phyloP scores from a whole-genome alignment of 139 green algal species.

The Chlamydomonas schloesseri region DNA sequence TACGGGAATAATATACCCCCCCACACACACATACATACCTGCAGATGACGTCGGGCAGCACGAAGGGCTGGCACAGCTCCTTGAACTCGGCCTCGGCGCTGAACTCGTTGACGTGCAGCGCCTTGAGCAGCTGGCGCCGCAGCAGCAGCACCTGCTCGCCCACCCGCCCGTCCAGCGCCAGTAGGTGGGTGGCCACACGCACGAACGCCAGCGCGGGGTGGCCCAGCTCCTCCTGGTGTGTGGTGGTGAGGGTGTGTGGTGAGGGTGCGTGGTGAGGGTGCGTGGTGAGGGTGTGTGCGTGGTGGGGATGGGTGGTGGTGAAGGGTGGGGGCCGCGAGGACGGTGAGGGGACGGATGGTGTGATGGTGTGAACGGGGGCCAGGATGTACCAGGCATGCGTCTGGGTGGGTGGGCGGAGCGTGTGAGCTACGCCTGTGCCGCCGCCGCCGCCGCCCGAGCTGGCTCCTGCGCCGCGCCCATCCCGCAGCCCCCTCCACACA shows the following conservation, averaged over 20 bases:
- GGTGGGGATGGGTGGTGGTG: not conserved
- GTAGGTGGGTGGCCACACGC: conserved; percentile 75
- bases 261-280: no score
- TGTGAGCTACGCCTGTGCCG: no score
- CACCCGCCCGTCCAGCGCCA: conserved; percentile 81
- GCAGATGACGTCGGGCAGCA: conserved; percentile 91
- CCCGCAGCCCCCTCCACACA: no score
- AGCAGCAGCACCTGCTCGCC: conserved; percentile 75
- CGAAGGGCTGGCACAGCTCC: conserved; percentile 88
- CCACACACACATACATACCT: conserved; percentile 45
- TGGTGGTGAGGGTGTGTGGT: not conserved
- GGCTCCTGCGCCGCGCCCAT: no score
- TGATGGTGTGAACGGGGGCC: not conserved
- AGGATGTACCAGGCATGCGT: no score
- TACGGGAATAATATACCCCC: no score
- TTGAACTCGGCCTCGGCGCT: conserved; percentile 72
- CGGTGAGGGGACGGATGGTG: not conserved
- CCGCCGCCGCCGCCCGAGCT: no score
- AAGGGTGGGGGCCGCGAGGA: not conserved
- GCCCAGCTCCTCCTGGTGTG: conserved; percentile 79
- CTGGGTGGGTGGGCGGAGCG: no score
- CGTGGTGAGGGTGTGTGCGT: no score
- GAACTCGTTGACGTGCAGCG: conserved; percentile 91
- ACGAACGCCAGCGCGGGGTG: conserved; percentile 90
- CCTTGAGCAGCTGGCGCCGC: conserved; percentile 83